Conservation (phyloP, 176 grass and related monocot genomes). For the Avena sativa region DNA sequence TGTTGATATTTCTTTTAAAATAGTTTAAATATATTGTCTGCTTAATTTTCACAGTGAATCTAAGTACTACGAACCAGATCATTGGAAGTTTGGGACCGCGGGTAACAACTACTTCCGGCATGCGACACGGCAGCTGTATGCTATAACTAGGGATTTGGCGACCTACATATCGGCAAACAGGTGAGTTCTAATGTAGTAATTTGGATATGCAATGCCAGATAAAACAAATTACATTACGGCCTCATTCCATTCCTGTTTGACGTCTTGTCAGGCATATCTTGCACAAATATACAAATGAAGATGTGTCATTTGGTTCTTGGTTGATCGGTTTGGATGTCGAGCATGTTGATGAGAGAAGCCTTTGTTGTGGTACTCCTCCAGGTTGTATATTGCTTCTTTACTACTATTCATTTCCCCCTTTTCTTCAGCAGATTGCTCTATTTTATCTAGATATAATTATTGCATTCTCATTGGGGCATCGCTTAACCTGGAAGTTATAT, state of each 20-base stretch:
- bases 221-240: background rate
- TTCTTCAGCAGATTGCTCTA: conserved; percentile 13
- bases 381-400: conserved; percentile 49
- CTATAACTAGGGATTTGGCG: conserved; percentile 76
- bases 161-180: conserved; percentile 73
- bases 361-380: conserved; percentile 86
- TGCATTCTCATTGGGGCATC: conserved; percentile 26
- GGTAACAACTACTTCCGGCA: conserved; percentile 88
- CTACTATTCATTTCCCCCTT: background rate
- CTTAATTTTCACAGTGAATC: conserved; percentile 55
- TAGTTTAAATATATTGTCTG: conserved; percentile 26
- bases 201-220: conserved; percentile 9
- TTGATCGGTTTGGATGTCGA: conserved; percentile 86
- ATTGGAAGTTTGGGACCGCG: conserved; percentile 80
- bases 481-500: conserved; percentile 43
- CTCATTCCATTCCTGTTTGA: conserved; percentile 9
- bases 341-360: conserved; percentile 84
- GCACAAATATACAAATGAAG: conserved; percentile 91
- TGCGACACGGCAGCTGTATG: conserved; percentile 78
- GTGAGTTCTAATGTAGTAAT: conserved; percentile 48
- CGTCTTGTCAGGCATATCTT: conserved; percentile 67
- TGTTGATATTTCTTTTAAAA: conserved; percentile 10
- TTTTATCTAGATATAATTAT: conserved; percentile 17
- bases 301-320: conserved; percentile 87
- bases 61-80: conserved; percentile 76